phyloP scores from a whole-genome alignment of 225 moss, liverwort and hornwort species.

The Climacium dendroides region DNA sequence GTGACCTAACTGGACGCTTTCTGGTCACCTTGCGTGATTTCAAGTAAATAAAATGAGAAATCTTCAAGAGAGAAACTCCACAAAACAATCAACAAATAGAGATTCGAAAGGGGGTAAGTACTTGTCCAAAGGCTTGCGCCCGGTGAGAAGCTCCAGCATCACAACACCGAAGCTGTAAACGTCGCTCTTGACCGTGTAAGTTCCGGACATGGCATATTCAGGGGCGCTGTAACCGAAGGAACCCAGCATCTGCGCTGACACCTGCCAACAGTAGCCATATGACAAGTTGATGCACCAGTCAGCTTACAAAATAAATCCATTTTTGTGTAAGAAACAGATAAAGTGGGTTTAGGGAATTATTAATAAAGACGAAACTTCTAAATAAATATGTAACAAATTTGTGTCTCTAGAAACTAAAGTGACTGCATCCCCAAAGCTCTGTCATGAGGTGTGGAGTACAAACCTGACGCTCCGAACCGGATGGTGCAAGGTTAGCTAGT shows the following conservation, averaged over 20 bases:
- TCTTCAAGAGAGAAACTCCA: not conserved
- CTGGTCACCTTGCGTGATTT: not conserved
- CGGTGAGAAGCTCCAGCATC: conserved; percentile 67
- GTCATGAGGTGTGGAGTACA: not conserved
- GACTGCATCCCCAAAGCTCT: not conserved
- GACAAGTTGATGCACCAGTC: not conserved
- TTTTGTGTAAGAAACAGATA: not conserved
- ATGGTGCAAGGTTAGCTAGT: conserved; percentile 48
- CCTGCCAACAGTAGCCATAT: conserved; percentile 10
- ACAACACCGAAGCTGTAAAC: conserved; percentile 68
- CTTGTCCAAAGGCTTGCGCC: conserved; percentile 55
- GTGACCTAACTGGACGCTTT: not conserved
- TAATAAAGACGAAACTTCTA: not conserved
- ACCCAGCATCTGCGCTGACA: conserved; percentile 61
- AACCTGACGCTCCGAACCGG: conserved; percentile 66
- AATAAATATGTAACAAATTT: not conserved
- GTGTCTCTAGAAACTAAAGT: not conserved
- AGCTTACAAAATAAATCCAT: not conserved
- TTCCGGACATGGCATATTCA: conserved; percentile 54
- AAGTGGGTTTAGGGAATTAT: not conserved
- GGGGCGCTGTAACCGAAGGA: conserved; percentile 54
- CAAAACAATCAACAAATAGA: not conserved
- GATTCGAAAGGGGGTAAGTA: not conserved
- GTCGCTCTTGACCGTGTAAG: conserved; percentile 50
- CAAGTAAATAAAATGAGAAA: not conserved